phyloP scores from a whole-genome alignment of 2,329 filamentous ascomycete species.

The Aspergillus bombycis region DNA sequence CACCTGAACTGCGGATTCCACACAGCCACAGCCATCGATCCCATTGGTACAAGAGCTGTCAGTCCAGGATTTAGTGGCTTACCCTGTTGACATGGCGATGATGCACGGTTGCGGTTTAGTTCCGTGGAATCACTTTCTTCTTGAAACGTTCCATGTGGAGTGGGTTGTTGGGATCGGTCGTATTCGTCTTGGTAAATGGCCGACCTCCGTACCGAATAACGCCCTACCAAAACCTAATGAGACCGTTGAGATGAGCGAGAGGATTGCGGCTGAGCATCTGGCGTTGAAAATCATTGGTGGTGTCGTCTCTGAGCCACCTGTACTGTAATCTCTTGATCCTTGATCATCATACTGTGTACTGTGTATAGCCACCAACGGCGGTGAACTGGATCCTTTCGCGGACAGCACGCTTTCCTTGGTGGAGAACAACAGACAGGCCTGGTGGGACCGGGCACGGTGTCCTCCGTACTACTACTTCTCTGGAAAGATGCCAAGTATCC shows the following conservation, averaged over 20 bases:
- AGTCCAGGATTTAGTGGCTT: background rate
- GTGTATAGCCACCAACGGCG: background rate
- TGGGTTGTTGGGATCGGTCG: background rate
- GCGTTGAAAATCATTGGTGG: background rate
- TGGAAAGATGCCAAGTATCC: background rate
- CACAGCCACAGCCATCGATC: constrained; percentile 2
- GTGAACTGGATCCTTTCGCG: background rate
- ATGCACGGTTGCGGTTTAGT: background rate
- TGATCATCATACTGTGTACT: background rate
- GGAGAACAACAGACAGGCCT: background rate
- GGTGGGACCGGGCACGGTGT: background rate
- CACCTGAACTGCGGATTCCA: constrained; percentile 6
- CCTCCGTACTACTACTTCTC: background rate
- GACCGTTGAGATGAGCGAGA: no score
- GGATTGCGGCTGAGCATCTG: background rate
- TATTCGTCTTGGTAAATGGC: background rate
- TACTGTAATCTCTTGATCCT: background rate
- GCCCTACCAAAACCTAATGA: background rate
- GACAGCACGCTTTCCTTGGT: background rate
- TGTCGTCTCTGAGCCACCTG: background rate
- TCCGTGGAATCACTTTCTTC: background rate
- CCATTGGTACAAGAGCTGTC: background rate
- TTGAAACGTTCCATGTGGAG: constrained; percentile 1
- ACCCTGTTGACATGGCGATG: constrained; percentile 6
- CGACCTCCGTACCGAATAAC: background rate